phyloP scores from a whole-genome alignment of 768 basidiomycete genomes.

The Pholiota conissans region DNA sequence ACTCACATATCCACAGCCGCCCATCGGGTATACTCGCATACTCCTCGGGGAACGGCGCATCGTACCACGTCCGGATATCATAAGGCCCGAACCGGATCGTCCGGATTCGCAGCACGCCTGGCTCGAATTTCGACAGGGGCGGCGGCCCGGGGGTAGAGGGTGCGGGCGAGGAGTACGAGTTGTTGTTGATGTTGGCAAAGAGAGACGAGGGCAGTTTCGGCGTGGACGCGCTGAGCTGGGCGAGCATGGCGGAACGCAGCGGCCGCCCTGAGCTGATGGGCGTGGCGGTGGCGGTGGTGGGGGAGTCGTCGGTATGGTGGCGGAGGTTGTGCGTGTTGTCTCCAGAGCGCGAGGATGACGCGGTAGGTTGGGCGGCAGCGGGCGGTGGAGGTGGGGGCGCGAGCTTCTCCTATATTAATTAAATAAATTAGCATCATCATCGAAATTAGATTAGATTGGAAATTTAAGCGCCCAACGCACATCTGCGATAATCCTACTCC shows the following conservation, averaged over 20 bases:
- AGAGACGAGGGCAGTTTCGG: conserved; percentile 30
- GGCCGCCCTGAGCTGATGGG: conserved; percentile 58
- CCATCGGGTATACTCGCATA: conserved; percentile 92
- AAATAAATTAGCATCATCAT: background rate
- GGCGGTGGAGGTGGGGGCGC: conserved; percentile 38
- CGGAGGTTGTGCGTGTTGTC: background rate
- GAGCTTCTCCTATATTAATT: conserved; percentile 43
- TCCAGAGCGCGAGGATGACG: conserved; percentile 13
- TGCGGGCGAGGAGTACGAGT: no score
- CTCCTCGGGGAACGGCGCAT: conserved; percentile 98
- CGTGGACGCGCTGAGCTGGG: conserved; percentile 32
- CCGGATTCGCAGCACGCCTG: conserved; percentile 66
- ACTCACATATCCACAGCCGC: conserved; percentile 94
- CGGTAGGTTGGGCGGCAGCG: conserved; percentile 19
- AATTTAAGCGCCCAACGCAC: conserved; percentile 37
- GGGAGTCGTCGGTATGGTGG: conserved; percentile 14
- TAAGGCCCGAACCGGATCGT: conserved; percentile 87
- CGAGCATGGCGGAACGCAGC: conserved; percentile 56
- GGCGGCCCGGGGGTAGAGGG: conserved; percentile 41
- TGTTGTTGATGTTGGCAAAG: conserved; percentile 18
- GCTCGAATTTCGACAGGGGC: conserved; percentile 30
- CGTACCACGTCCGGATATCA: conserved; percentile 98
- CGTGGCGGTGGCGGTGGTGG: conserved; percentile 15
- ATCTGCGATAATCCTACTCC: conserved; percentile 71
- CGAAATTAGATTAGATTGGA: background rate